phyloP scores from a whole-genome alignment of 2,329 filamentous ascomycete species.

The Talaromyces sp. region DNA sequence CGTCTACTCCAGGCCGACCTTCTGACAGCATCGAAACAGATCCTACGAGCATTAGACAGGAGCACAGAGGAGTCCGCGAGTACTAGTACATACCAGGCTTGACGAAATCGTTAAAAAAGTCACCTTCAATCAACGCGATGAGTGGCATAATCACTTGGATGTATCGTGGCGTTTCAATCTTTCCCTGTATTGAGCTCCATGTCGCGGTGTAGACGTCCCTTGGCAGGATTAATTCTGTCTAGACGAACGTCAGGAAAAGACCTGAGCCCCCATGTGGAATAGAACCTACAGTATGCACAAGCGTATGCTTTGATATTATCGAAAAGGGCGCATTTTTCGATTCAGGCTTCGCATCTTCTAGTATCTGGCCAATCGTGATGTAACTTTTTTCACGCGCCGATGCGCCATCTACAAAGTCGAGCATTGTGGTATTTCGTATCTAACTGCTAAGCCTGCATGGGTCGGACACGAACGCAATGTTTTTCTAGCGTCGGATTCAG shows the following conservation, averaged over 20 bases:
- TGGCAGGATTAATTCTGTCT: conserved; percentile 67
- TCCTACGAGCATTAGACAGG: conserved; percentile 47
- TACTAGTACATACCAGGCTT: conserved; percentile 60
- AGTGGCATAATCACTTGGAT: conserved; percentile 70
- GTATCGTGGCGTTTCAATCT: conserved; percentile 51
- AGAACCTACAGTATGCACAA: conserved; percentile 61
- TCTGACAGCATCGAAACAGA: conserved; percentile 81
- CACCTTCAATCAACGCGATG: conserved; percentile 65
- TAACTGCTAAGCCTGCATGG: background rate
- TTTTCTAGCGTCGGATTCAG: background rate
- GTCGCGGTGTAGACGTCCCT: conserved; percentile 57
- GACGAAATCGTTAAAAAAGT: conserved; percentile 81
- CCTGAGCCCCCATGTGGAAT: background rate
- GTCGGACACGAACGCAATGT: background rate
- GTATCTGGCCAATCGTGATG: conserved; percentile 66
- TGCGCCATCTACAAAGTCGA: conserved; percentile 41
- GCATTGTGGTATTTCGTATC: conserved; percentile 33
- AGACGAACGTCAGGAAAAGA: background rate
- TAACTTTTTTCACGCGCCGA: conserved; percentile 61
- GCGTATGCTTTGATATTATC: conserved; percentile 61
- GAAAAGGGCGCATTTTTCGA: conserved; percentile 74
- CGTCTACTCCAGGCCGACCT: conserved; percentile 66
- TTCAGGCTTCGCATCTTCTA: conserved; percentile 64
- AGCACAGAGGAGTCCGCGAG: background rate
- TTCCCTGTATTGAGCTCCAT: conserved; percentile 50